Percentiles rank a stretch among this genome's conserved stretches.
These are phyloP conservation scores for Carex kokanica DNA, from an alignment of 176 grass and related monocot species.

Conservation along the genomic window DNA sequence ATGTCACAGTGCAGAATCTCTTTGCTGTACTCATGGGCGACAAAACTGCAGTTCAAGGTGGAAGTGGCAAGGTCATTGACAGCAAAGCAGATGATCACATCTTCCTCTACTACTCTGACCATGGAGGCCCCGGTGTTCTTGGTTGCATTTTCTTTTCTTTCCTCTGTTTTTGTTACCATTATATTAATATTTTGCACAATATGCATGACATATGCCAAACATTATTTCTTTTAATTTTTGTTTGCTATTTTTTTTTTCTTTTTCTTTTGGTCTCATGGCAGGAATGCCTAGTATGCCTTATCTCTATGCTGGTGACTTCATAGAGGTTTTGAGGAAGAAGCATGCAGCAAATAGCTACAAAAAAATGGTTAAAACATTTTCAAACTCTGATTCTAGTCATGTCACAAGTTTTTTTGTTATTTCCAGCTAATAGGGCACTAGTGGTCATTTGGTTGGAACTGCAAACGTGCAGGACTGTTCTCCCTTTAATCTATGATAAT, in stretches of 20 bases:
- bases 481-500: neutral
- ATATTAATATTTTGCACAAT: neutral
- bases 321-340: slow-evolving; percentile 66
- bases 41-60: slow-evolving; percentile 67
- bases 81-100: slow-evolving; percentile 82
- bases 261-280: slow-evolving; percentile 17
- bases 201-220: neutral
- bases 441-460: neutral
- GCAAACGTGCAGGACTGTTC: neutral
- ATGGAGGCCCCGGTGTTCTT: slow-evolving; percentile 92
- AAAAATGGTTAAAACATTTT: slow-evolving; percentile 60
- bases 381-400: neutral
- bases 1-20: slow-evolving; percentile 71
- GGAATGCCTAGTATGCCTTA: slow-evolving; percentile 82
- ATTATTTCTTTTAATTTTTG: slow-evolving; percentile 8
- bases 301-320: slow-evolving; percentile 77
- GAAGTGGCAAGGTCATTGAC: slow-evolving; percentile 87
- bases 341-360: slow-evolving; percentile 73
- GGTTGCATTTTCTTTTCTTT: slow-evolving; percentile 36
- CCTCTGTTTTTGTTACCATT: neutral
- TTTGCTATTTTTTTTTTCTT: neutral
- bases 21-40: slow-evolving; percentile 79
- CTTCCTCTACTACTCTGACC: slow-evolving; percentile 95
- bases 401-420: neutral
- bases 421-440: neutral